Conservation (phyloP, 257 asterid genomes). For the Solanum pinnatisectum region DNA sequence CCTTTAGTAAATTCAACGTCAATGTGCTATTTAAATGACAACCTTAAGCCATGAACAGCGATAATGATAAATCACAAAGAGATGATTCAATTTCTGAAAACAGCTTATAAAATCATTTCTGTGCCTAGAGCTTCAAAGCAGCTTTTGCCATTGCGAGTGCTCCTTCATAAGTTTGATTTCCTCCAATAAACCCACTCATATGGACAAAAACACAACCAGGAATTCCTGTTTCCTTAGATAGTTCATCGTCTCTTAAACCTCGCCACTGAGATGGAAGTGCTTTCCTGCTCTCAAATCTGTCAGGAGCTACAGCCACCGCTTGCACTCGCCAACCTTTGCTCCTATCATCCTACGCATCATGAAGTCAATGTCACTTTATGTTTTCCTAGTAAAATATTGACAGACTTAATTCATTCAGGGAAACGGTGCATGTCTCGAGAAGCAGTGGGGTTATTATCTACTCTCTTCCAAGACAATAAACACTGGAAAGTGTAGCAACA, state of each 20-base stretch:
- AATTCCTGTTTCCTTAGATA: conserved; percentile 8
- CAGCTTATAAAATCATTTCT: not conserved
- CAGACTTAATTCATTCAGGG: not conserved
- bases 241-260: conserved; percentile 12
- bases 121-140: conserved; percentile 8
- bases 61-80: not conserved
- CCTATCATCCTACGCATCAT: conserved; percentile 12
- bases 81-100: not conserved
- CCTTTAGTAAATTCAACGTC: not conserved
- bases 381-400: not conserved
- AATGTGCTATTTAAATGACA: not conserved
- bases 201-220: conserved; percentile 23
- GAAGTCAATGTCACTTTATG: not conserved
- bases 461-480: not conserved
- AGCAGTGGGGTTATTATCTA: not conserved
- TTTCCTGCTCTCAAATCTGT: conserved; percentile 17
- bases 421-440: not conserved
- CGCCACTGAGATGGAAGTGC: conserved; percentile 14
- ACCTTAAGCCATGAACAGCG: not conserved
- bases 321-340: conserved; percentile 19
- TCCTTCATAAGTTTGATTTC: conserved; percentile 16
- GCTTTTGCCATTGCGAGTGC: conserved; percentile 18
- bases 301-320: conserved; percentile 16
- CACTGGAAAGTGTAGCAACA: not conserved
- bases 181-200: conserved; percentile 26